Evolutionary conservation across 208 protist species (phyloP).

Genomic region (Wallacemonas rigidus): DNA sequence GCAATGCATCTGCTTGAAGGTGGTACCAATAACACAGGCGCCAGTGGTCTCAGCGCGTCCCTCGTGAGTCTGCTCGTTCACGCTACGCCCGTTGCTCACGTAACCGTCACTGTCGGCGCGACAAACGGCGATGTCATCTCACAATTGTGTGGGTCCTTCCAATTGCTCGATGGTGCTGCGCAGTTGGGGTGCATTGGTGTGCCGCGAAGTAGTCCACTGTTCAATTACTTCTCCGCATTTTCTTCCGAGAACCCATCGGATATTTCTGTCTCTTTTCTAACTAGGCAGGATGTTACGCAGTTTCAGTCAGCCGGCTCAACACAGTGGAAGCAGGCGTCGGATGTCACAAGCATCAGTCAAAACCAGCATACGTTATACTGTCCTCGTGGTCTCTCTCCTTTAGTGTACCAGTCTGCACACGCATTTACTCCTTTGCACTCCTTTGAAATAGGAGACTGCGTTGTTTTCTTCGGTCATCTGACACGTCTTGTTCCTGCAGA

Average conservation of each 20-base stretch:
- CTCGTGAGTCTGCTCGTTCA: background rate
- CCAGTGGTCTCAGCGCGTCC: background rate
- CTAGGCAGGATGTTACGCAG: slow-evolving; percentile 11
- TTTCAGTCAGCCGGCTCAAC: slow-evolving; percentile 8
- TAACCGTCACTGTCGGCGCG: slow-evolving; percentile 12
- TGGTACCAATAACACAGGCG: background rate
- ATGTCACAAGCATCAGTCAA: slow-evolving; percentile 19
- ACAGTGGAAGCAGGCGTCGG: slow-evolving; percentile 22
- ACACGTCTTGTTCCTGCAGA: background rate
- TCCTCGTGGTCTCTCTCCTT: slow-evolving; percentile 11
- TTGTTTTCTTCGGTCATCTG: slow-evolving; percentile 30
- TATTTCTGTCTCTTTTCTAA: slow-evolving; percentile 20
- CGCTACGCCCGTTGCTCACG: slow-evolving; percentile 1
- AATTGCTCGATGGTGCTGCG: slow-evolving; percentile 12
- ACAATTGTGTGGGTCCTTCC: slow-evolving; percentile 25
- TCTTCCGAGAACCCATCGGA: background rate
- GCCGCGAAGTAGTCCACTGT: slow-evolving; percentile 26
- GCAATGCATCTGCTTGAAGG: slow-evolving; percentile 28
- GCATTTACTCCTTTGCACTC: slow-evolving; percentile 26
- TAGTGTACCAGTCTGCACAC: slow-evolving; percentile 7
- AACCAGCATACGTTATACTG: slow-evolving; percentile 18
- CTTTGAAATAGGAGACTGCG: slow-evolving; percentile 31
- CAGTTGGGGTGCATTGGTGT: slow-evolving; percentile 18
- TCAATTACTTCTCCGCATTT: slow-evolving; percentile 33
- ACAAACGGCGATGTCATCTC: slow-evolving; percentile 22